Evolutionary conservation across 129 eudicot genomes (phyloP), one percentile per base, ranked within the genome.

Genomic region (Saussurea involucrata): DNA sequence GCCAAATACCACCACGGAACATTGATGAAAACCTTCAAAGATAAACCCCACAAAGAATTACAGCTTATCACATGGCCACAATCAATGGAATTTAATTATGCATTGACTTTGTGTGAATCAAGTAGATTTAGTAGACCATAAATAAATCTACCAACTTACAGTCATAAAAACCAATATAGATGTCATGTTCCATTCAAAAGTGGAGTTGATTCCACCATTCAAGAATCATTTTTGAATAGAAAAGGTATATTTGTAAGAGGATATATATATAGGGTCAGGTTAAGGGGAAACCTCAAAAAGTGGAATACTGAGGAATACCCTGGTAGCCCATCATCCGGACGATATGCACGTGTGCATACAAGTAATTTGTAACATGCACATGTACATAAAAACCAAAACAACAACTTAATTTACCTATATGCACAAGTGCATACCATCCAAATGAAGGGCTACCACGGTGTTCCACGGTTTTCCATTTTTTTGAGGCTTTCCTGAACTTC

Each of bases 1-100:
- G 98, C 97, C 81, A 94, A 80, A 78, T 94, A 91, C 98, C 98
- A 94, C 98, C 98, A 94, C 8, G 98, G 96, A 33, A 91, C 97
- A 81, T 94, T 94, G 85, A 94, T 87, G 85, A 92, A 94, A 78
- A 94, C 95, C 98, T 94, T 67, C 71, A 74, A 69, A 20, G 1
- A 28, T 29, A 29, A 29, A 24, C 40, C 76, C 66, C 13, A 15
- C 33, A 53, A 57, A 66, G 28, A 4, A 21, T 18, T 29, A 65
- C 75, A 40, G 29, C 28, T 32, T 34, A 70, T 31, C 22, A 60
- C 63, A 24, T 29, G 44, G 24, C 28, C 76, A 44, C 5, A 76
- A 33, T 29, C 29, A 60, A 63, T 2, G 3, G 17, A 21, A 60
- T 24, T 33, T 9, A 9, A 58, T 10, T 32, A 58, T 15, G 15